These are phyloP conservation scores for Agaricus sinodeliciosus DNA, from an alignment of 768 basidiomycete species.

Conservation along the genomic window DNA sequence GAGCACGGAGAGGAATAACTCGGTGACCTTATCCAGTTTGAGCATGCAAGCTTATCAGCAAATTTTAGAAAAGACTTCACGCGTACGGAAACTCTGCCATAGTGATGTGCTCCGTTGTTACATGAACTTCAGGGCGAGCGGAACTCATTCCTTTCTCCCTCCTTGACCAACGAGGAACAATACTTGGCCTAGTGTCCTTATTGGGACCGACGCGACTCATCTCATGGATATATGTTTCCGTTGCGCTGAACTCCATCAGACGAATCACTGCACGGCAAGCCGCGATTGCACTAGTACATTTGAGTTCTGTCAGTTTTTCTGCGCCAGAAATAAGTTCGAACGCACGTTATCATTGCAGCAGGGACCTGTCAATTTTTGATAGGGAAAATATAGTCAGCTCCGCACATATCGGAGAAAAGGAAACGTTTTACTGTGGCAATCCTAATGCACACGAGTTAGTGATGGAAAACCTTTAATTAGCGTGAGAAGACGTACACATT, in stretches of 20 bases:
- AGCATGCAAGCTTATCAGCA: background rate
- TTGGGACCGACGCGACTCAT: constrained; percentile 28
- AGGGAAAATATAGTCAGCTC: constrained; percentile 8
- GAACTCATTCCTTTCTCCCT: constrained; percentile 22
- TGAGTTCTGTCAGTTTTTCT: constrained; percentile 2
- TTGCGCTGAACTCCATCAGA: constrained; percentile 47
- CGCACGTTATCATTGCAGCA: constrained; percentile 59
- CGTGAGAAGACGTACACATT: constrained; percentile 43
- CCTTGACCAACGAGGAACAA: constrained; percentile 16
- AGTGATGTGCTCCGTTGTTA: constrained; percentile 55
- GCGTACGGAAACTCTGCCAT: constrained; percentile 47
- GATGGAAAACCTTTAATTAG: constrained; percentile 5
- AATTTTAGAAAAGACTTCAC: constrained; percentile 13
- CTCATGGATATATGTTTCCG: constrained; percentile 41
- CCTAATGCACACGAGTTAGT: constrained; percentile 21
- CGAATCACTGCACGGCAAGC: constrained; percentile 66
- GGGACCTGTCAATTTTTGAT: constrained; percentile 36
- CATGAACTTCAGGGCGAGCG: constrained; percentile 42
- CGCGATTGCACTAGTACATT: constrained; percentile 41
- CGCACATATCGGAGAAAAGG: constrained; percentile 2
- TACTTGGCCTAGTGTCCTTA: constrained; percentile 26
- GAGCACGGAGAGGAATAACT: constrained; percentile 5
- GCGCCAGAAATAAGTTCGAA: background rate
- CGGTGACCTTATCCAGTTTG: background rate
- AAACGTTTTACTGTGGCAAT: constrained; percentile 42